A percentile compares a stretch with the other conserved stretches of the same genome.
Evolutionary conservation across 2,329 filamentous ascomycete species (phyloP).

Genomic region (Phialophora expanda): DNA sequence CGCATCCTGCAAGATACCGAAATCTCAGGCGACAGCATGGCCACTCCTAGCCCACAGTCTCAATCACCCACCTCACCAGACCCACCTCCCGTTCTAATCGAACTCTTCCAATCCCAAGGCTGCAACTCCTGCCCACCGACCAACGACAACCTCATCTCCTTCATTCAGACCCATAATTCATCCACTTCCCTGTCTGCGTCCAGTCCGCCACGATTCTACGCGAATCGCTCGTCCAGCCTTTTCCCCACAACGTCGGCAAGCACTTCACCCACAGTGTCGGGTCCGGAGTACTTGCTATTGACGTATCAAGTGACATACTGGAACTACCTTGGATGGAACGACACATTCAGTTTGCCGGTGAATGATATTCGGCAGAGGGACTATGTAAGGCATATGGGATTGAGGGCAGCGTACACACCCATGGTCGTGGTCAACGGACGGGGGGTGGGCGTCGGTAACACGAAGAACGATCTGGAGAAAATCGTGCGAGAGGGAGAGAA

Average conservation of each 20-base stretch:
- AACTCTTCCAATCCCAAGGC: slow-evolving; percentile 29
- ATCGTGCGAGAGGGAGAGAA: slow-evolving; percentile 5
- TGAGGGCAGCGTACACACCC: slow-evolving; percentile 21
- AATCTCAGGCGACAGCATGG: slow-evolving; percentile 1
- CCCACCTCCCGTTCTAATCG: slow-evolving; percentile 20
- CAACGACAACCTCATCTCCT: slow-evolving; percentile 23
- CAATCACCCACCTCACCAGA: slow-evolving; percentile 1
- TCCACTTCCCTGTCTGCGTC: background rate
- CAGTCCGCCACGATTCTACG: background rate
- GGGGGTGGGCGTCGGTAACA: slow-evolving; percentile 25
- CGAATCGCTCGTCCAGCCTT: background rate
- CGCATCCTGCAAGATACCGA: background rate
- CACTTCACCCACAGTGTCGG: background rate
- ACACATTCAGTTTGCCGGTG: slow-evolving; percentile 29
- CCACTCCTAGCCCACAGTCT: background rate
- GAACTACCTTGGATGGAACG: slow-evolving; percentile 26
- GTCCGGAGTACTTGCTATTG: slow-evolving; percentile 21
- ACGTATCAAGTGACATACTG: slow-evolving; percentile 33
- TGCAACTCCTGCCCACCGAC: slow-evolving; percentile 27
- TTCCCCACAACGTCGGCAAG: background rate
- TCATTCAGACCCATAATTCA: background rate
- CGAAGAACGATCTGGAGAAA: slow-evolving; percentile 8
- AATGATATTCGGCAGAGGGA: slow-evolving; percentile 25
- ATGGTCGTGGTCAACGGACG: slow-evolving; percentile 30
- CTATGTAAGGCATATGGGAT: slow-evolving; percentile 17